Evolutionary conservation across 1,139 yeast species (phyloP).

Genomic region (Saccharomyces hybrid): DNA sequence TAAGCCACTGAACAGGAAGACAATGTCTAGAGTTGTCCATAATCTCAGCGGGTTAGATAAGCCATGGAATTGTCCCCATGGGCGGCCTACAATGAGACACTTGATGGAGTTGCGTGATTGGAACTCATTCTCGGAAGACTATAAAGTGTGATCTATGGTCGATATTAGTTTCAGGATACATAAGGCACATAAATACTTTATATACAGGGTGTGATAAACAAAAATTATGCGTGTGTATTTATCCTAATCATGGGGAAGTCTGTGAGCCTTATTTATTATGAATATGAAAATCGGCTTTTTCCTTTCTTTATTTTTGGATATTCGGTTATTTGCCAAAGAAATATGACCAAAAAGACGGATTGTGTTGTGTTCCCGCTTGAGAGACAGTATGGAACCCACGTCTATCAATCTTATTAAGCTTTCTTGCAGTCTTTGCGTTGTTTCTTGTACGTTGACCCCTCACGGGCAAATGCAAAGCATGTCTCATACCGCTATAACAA

Average conservation of each 20-base stretch:
- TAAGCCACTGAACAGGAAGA: conserved; percentile 45
- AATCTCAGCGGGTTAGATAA: conserved; percentile 68
- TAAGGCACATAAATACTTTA: not conserved
- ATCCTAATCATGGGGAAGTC: too few species aligned
- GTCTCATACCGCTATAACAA: conserved; percentile 83
- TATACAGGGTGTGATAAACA: not conserved
- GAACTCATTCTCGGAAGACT: conserved; percentile 41
- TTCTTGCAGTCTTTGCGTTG: conserved; percentile 83
- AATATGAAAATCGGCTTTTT: not conserved
- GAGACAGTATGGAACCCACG: conserved; percentile 34
- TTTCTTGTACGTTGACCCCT: conserved; percentile 91
- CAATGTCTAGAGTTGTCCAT: conserved; percentile 62
- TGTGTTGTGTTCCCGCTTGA: not conserved
- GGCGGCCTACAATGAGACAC: conserved; percentile 94
- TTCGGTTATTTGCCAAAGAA: not conserved
- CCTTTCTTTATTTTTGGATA: not conserved
- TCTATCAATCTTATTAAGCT: conserved; percentile 73
- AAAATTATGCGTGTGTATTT: not conserved
- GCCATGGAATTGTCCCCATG: conserved; percentile 99
- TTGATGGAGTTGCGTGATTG: conserved; percentile 53
- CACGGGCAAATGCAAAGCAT: conserved; percentile 81
- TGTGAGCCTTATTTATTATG: not conserved
- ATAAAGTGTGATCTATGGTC: conserved; percentile 14
- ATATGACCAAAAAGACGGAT: not conserved
- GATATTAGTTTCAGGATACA: not conserved